These are phyloP conservation scores for Tolypocladium pustulatum DNA, from an alignment of 2,329 filamentous ascomycete species.

Conservation along the genomic window DNA sequence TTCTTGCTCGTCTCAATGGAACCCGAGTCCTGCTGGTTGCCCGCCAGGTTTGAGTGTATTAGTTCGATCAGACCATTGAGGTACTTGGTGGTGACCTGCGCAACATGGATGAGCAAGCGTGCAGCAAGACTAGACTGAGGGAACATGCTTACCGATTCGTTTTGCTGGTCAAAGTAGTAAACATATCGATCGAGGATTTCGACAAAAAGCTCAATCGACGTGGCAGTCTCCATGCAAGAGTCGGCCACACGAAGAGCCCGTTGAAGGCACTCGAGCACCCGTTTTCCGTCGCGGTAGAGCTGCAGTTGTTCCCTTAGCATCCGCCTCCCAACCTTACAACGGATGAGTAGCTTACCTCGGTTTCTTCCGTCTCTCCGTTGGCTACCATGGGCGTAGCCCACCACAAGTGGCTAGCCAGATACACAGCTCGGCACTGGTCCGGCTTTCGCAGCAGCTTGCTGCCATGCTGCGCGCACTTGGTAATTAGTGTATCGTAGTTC, in stretches of 20 bases:
- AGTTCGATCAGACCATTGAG: slow-evolving; percentile 96
- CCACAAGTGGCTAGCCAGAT: slow-evolving; percentile 93
- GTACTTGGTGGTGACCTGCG: slow-evolving; percentile 82
- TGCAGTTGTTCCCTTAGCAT: slow-evolving; percentile 21
- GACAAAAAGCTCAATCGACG: slow-evolving; percentile 95
- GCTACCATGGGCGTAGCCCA: slow-evolving; percentile 82
- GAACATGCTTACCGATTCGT: slow-evolving; percentile 63
- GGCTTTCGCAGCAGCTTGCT: slow-evolving; percentile 97
- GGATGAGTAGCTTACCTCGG: slow-evolving; percentile 48
- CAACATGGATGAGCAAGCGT: slow-evolving; percentile 6
- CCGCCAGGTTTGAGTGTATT: slow-evolving; percentile 90
- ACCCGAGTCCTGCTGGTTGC: slow-evolving; percentile 69
- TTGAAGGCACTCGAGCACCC: slow-evolving; percentile 92
- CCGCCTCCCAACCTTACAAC: not conserved
- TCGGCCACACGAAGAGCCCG: slow-evolving; percentile 91
- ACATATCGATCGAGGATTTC: slow-evolving; percentile 98
- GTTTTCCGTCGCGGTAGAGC: slow-evolving; percentile 95
- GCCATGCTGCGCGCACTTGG: slow-evolving; percentile 91
- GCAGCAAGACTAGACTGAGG: not conserved
- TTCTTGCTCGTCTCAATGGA: slow-evolving; percentile 82
- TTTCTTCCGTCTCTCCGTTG: slow-evolving; percentile 70
- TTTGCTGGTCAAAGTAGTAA: slow-evolving; percentile 98
- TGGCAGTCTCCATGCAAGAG: slow-evolving; percentile 96
- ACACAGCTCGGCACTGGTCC: slow-evolving; percentile 94
- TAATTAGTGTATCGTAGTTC: slow-evolving; percentile 97